These are phyloP conservation scores for Talaromyces sp. DNA, from an alignment of 2,329 filamentous ascomycete species.

Conservation along the genomic window DNA sequence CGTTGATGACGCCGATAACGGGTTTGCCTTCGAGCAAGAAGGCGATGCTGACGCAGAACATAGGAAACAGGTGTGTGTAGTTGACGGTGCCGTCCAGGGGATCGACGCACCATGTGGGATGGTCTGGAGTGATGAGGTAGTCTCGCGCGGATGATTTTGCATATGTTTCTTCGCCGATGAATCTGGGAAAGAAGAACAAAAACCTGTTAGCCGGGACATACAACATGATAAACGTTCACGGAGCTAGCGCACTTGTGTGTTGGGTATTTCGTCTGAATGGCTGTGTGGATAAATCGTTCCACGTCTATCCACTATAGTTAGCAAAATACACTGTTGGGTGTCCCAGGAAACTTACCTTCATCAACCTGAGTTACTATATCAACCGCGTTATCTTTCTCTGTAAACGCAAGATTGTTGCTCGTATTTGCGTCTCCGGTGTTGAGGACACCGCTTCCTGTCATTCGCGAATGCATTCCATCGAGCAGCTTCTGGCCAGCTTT, in stretches of 20 bases:
- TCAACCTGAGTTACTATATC: slow-evolving; percentile 75
- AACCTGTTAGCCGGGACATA: not conserved
- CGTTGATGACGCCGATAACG: slow-evolving; percentile 65
- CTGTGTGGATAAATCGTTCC: slow-evolving; percentile 61
- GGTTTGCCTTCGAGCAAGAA: slow-evolving; percentile 57
- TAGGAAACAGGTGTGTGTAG: slow-evolving; percentile 73
- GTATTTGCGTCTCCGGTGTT: slow-evolving; percentile 6
- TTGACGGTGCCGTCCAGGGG: slow-evolving; percentile 75
- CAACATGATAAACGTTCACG: not conserved
- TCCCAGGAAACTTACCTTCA: slow-evolving; percentile 46
- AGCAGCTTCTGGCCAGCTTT: slow-evolving; percentile 64
- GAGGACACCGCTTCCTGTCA: slow-evolving; percentile 26
- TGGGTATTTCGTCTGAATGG: slow-evolving; percentile 57
- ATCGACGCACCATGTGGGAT: slow-evolving; percentile 70
- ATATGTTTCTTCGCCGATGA: slow-evolving; percentile 73
- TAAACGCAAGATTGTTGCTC: slow-evolving; percentile 33
- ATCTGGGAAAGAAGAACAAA: slow-evolving; percentile 27
- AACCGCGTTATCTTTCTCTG: slow-evolving; percentile 69
- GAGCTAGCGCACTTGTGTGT: slow-evolving; percentile 52
- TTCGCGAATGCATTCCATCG: slow-evolving; percentile 55
- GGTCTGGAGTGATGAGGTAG: slow-evolving; percentile 55
- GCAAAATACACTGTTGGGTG: not conserved
- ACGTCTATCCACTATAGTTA: slow-evolving; percentile 49
- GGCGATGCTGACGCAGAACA: slow-evolving; percentile 74
- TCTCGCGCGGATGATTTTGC: slow-evolving; percentile 54